A percentile compares a stretch with the other conserved stretches of the same genome.
These are phyloP conservation scores for Xanthoconium separans DNA, from an alignment of 1,284 basidiomycete genomes.

Conservation along the genomic window DNA sequence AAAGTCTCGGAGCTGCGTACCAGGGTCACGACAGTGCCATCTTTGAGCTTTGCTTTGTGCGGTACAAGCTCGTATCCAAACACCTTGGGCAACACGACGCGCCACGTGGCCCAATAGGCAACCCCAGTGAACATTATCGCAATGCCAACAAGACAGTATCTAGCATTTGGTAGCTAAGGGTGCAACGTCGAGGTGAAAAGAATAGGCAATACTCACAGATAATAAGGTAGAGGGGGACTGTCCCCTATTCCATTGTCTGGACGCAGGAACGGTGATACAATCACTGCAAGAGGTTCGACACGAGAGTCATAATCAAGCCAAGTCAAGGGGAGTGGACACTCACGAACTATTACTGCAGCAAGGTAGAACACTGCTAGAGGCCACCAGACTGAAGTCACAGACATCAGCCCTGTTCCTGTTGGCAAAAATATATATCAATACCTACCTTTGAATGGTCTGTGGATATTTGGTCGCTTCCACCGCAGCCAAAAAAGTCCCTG, in stretches of 20 bases:
- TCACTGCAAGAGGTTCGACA: conserved; percentile 34
- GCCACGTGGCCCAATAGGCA: conserved; percentile 57
- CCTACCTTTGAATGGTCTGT: conserved; percentile 57
- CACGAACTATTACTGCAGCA: conserved; percentile 50
- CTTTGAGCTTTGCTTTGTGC: conserved; percentile 46
- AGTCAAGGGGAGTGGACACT: conserved; percentile 6
- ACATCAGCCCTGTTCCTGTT: not conserved
- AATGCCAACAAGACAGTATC: conserved; percentile 58
- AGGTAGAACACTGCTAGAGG: conserved; percentile 58
- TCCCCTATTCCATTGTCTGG: conserved; percentile 56
- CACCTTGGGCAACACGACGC: conserved; percentile 46
- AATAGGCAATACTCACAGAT: conserved; percentile 40
- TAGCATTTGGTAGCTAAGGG: conserved; percentile 14
- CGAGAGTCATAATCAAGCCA: not conserved
- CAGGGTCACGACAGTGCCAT: conserved; percentile 56
- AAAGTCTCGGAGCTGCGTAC: conserved; percentile 35
- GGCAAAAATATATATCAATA: not conserved
- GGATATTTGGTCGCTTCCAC: conserved; percentile 46
- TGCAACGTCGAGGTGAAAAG: not conserved
- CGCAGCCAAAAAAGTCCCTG: conserved; percentile 60
- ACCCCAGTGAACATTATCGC: conserved; percentile 46
- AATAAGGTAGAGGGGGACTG: conserved; percentile 59
- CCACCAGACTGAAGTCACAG: conserved; percentile 46
- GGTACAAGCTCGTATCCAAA: conserved; percentile 51
- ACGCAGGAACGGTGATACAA: conserved; percentile 54